These are phyloP conservation scores for Rhizopogon rudus DNA, from an alignment of 768 basidiomycete genomes.

Conservation along the genomic window DNA sequence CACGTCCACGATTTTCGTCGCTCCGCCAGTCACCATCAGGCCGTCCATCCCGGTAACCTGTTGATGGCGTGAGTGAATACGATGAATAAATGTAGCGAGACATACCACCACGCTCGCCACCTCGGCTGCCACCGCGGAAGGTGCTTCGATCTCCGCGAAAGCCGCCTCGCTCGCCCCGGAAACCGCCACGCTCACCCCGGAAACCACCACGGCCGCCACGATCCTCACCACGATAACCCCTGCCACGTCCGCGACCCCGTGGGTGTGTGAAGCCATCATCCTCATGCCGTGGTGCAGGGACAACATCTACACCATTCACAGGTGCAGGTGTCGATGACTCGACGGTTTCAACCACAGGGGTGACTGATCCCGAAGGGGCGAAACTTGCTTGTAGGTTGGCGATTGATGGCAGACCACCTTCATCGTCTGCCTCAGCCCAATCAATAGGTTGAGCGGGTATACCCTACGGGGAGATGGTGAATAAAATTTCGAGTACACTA, in stretches of 20 bases:
- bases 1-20: constrained; percentile 36
- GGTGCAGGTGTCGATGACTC: constrained; percentile 18
- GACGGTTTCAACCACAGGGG: constrained; percentile 40
- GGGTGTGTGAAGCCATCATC: constrained; percentile 62
- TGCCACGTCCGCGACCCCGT: constrained; percentile 45
- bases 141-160: constrained; percentile 34
- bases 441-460: constrained; percentile 45
- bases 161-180: constrained; percentile 19
- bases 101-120: constrained; percentile 25
- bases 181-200: constrained; percentile 31
- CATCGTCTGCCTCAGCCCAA: constrained; percentile 79
- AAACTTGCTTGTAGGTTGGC: constrained; percentile 73
- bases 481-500: neutral
- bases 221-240: constrained; percentile 37
- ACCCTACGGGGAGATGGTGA: constrained; percentile 9
- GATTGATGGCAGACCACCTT: constrained; percentile 72
- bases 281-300: constrained; percentile 27
- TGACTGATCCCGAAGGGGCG: constrained; percentile 67
- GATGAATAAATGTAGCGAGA: neutral
- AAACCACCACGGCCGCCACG: constrained; percentile 36
- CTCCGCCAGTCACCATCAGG: constrained; percentile 24
- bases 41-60: constrained; percentile 15
- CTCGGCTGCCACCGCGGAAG: constrained; percentile 34
- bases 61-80: neutral
- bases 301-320: constrained; percentile 17